Evolutionary conservation across 2,329 filamentous ascomycete genomes (phyloP).

Genomic region (Neurospora sp.): DNA sequence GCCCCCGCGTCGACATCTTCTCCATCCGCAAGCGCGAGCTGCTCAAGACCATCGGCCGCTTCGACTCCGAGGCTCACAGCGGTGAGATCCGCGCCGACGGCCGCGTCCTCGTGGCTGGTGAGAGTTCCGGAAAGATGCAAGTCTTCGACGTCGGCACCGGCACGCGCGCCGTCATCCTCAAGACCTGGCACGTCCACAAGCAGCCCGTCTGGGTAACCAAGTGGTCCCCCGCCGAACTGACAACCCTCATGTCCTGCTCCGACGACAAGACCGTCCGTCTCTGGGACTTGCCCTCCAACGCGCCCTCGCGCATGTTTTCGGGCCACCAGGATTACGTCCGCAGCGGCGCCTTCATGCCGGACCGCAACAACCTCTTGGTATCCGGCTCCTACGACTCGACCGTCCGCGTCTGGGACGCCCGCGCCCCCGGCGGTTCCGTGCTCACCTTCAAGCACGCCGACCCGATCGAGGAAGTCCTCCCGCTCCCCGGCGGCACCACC

Average conservation of each 20-base stretch:
- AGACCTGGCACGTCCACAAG: conserved; percentile 91
- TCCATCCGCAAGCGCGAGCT: conserved; percentile 86
- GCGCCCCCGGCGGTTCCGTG: conserved; percentile 56
- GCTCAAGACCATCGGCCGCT: conserved; percentile 87
- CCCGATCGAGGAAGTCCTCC: conserved; percentile 78
- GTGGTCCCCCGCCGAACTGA: conserved; percentile 85
- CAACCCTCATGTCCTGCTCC: conserved; percentile 75
- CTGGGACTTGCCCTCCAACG: conserved; percentile 83
- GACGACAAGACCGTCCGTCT: conserved; percentile 88
- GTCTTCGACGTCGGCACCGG: conserved; percentile 70
- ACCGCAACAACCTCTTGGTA: conserved; percentile 62
- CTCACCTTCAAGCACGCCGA: conserved; percentile 95
- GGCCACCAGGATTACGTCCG: conserved; percentile 93
- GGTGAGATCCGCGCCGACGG: conserved; percentile 85
- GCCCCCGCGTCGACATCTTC: conserved; percentile 86
- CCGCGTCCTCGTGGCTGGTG: conserved; percentile 79
- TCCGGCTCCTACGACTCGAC: conserved; percentile 94
- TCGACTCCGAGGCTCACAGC: conserved; percentile 82
- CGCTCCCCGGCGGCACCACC: conserved; percentile 77
- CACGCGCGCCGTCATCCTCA: conserved; percentile 74
- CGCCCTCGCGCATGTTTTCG: conserved; percentile 65
- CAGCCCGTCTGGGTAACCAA: conserved; percentile 87
- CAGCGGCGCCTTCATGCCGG: conserved; percentile 75
- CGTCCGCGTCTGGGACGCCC: conserved; percentile 86
- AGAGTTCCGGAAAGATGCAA: conserved; percentile 85